phyloP scores from a whole-genome alignment of 148 eudicot genomes.

The Hydrangea macrophylla region DNA sequence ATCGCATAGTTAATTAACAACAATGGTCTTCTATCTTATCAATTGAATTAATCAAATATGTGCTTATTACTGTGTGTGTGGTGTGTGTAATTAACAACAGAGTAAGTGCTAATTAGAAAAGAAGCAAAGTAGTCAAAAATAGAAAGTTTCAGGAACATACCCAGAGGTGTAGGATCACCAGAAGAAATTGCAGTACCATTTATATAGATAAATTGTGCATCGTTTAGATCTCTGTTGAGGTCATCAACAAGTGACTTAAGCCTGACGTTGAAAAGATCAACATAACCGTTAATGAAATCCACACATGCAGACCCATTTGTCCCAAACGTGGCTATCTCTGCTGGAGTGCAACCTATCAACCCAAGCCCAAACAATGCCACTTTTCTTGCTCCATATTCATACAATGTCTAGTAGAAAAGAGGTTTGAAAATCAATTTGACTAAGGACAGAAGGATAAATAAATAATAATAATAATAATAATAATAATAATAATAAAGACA shows the following conservation, averaged over 20 bases:
- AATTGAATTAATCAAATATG: no score
- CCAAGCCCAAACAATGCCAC: constrained; percentile 47
- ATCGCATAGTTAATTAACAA: no score
- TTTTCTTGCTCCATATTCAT: constrained; percentile 52
- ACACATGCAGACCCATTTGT: constrained; percentile 24
- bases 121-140: no score
- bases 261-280: constrained; percentile 30
- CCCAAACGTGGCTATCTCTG: background rate
- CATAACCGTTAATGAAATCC: constrained; percentile 14
- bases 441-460: no score
- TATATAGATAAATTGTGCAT: constrained; percentile 39
- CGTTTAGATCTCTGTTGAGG: constrained; percentile 22
- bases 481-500: no score
- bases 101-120: no score
- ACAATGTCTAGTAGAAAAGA: constrained; percentile 33
- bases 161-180: constrained; percentile 23
- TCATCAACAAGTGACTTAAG: constrained; percentile 28
- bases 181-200: constrained; percentile 32
- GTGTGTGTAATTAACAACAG: no score
- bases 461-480: no score
- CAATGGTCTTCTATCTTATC: no score
- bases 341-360: constrained; percentile 51
- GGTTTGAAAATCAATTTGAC: no score
- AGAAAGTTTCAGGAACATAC: constrained; percentile 11
- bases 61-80: no score